Base-by-base conservation (phyloP, 1,139 yeast species). In the Suhomyces chickasaworum region DNA sequence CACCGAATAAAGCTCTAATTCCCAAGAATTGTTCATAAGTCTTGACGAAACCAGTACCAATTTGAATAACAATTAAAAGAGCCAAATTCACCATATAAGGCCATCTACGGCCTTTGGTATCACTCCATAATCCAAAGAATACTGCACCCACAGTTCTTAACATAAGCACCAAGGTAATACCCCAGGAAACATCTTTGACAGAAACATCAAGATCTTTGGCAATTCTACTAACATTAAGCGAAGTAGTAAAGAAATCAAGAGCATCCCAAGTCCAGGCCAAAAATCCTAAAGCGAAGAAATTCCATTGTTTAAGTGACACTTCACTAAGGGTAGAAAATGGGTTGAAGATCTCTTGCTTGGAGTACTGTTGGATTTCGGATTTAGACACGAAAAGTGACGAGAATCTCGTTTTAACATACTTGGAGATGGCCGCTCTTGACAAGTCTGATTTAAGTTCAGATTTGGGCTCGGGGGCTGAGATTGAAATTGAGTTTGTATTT, bases 181-280 rank as follows among this genome's bases (percentile, higher is more conserved):
- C 77, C 77, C 77, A 72, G 12, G 75, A 63, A 7, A 73, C 59
- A 37, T 65, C 66, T 43, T 59, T 64, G 36, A 65, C 67, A 7
- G 59, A 45, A 7, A 48, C 60, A 21, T 55, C 56, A 33, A 72
- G 65, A 22, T 58, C 57, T 13, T 60, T 48, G 21, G 77, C 71
- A 41, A 73, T 64, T 16, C 57, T 57, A 7, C 58, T 31, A 5
- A 64, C 67, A 49, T 71, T 71, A 47, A 71, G 61, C 13, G 71
- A 63, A 7, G 71, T 72, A n/a, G 67, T 52, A 47, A 71, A 71
- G 52, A 66, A 71, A 55, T 72, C 78, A 51, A 73, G 66, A 7
- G 76, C 73, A 57, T 72, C 78, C 71, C 73, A 69, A 10, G 75
- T 69, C 77, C 77, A 73, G 18, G 69, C 74, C 40, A 57, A 55